Base-by-base conservation (phyloP, 2,329 filamentous ascomycete species). In the Colletotrichum sp. region DNA sequence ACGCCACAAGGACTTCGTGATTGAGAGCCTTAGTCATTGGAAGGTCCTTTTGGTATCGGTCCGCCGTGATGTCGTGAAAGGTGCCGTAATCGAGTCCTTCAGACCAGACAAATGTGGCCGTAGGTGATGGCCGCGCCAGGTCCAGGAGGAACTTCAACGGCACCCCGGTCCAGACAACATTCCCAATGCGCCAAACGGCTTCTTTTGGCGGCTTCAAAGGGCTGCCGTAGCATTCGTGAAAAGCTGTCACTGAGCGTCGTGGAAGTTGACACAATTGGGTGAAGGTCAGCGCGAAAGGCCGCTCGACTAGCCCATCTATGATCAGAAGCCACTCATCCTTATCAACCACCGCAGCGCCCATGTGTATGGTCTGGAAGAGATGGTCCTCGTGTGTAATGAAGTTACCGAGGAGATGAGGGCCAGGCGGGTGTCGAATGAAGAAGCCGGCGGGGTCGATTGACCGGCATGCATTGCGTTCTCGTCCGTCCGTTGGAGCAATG, bases 81-180 rank as follows among this genome's bases (percentile, higher is more conserved):
- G 7, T 56, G 21, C 52, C 52, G 52, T 56, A 28, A n/a, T 56
- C 52, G 13, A 56, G 52, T 18, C 21, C 52, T 28, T 56, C 52
- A 18, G 52, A 56, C 52, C 21, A 56, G 52, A 56, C 12, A 0
- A 26, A 56, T 10, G 24, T 9, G 21, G 52, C 52, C 3, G 1
- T 0, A 18, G 24, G 24, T 9, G 7, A 56, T 24, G 52, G 52
- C 16, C 7, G 21, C 1, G 52, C 21, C 4, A 56, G 0, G 1
- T 56, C 2, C 52, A 56, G 8, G 2, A 56, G 52, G 0, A 9
- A 28, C 0, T 4, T 0, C 1, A 56, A 2, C 0, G 21, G 4
- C 4, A 56, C 24, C 0, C 52, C 52, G 1, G 21, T 56, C 52
- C 52, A 56, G 21, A 56, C 13, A 7, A 28, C 52, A 7, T 56